Percentiles rank a stretch among this genome's conserved stretches.
Conservation (phyloP, 345 rosid species). For the Salix viminalis region DNA sequence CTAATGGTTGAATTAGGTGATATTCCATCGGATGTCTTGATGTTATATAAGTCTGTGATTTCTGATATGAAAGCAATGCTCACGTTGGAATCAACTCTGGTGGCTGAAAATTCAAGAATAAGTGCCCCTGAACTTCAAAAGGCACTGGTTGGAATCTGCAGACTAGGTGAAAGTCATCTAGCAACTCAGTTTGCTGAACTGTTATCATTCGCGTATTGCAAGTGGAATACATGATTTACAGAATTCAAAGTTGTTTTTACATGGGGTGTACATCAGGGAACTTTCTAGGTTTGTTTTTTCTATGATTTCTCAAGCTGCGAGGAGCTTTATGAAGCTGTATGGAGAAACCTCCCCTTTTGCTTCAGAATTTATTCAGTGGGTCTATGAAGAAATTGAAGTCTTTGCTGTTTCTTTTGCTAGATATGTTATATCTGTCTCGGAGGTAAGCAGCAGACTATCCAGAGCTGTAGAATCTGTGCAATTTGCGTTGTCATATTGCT, state of each 20-base stretch:
- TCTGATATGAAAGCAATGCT: conserved; percentile 42
- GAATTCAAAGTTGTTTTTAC: conserved; percentile 21
- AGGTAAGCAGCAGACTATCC: conserved; percentile 38
- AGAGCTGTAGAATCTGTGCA: conserved; percentile 44
- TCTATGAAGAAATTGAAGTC: conserved; percentile 39
- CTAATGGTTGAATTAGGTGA: conserved; percentile 16
- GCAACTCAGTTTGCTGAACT: conserved; percentile 45
- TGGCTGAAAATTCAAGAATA: conserved; percentile 50
- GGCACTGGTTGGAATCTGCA: conserved; percentile 42
- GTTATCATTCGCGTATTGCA: conserved; percentile 48
- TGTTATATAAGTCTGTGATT: conserved; percentile 30
- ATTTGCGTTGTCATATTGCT: conserved; percentile 45
- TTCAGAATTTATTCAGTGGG: conserved; percentile 49
- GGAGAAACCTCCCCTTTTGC: conserved; percentile 42
- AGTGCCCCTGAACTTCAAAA: conserved; percentile 52
- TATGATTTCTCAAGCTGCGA: conserved; percentile 57
- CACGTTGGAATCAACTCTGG: conserved; percentile 28
- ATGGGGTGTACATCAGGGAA: conserved; percentile 37
- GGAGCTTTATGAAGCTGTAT: conserved; percentile 42
- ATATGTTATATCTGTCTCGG: conserved; percentile 41
- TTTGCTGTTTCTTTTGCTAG: conserved; percentile 32
- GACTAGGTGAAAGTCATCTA: conserved; percentile 39
- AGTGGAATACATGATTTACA: conserved; percentile 35
- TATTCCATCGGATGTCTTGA: conserved; percentile 15
- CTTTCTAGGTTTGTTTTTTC: conserved; percentile 52